These are phyloP conservation scores for Microcos paniculata DNA, from an alignment of 345 rosid species.

Conservation along the genomic window DNA sequence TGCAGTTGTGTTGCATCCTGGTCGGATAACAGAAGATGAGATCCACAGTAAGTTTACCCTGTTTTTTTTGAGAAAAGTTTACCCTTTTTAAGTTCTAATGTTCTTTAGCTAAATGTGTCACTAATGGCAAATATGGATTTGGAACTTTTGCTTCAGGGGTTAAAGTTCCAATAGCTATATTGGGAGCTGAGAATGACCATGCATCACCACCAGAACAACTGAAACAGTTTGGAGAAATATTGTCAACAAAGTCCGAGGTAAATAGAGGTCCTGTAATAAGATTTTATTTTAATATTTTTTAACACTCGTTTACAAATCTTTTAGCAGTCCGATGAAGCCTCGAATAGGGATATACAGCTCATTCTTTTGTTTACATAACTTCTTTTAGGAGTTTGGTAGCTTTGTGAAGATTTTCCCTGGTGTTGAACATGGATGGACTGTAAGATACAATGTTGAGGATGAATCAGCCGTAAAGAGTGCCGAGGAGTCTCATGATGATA, in stretches of 20 bases:
- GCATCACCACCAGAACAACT: constrained; percentile 30
- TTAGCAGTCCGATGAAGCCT: background rate
- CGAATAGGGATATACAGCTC: background rate
- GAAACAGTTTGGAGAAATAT: constrained; percentile 35
- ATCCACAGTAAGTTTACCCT: constrained; percentile 47
- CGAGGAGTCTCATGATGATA: constrained; percentile 61
- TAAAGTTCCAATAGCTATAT: constrained; percentile 32
- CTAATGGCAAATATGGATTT: background rate
- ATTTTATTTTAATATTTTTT: too few species aligned
- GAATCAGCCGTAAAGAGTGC: constrained; percentile 48
- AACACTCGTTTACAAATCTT: background rate
- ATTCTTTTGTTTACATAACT: background rate
- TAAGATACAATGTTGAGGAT: constrained; percentile 45
- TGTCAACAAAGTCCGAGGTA: constrained; percentile 34
- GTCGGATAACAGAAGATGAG: constrained; percentile 58
- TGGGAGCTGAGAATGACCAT: constrained; percentile 43
- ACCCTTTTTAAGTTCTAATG: too few species aligned
- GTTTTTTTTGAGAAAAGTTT: too few species aligned
- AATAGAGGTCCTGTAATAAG: background rate
- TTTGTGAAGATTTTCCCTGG: constrained; percentile 60
- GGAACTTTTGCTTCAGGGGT: constrained; percentile 28
- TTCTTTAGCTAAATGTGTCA: background rate
- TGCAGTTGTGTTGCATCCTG: constrained; percentile 62
- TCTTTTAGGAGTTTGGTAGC: constrained; percentile 29
- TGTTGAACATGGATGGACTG: constrained; percentile 68